phyloP scores from a whole-genome alignment of 345 rosid genomes.

The Conringia planisiliqua region DNA sequence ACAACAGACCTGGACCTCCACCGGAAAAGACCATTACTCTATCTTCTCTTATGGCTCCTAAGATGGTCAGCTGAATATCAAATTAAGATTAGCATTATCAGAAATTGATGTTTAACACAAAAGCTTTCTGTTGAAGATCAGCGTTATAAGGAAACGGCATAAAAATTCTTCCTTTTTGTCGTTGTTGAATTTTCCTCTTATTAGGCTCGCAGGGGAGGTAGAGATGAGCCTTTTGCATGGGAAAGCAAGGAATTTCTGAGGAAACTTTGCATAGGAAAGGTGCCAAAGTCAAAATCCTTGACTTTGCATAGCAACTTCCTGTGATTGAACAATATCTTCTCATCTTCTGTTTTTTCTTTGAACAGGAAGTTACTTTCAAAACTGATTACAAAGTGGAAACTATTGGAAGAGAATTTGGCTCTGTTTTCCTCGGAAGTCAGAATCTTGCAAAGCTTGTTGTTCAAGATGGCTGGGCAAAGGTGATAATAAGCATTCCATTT shows the following conservation, averaged over 20 bases:
- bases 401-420: conserved; percentile 85
- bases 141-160: too few species aligned
- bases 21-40: conserved; percentile 82
- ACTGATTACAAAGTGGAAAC: conserved; percentile 74
- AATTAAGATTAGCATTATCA: too few species aligned
- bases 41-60: conserved; percentile 79
- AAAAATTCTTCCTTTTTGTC: too few species aligned
- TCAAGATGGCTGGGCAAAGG: conserved; percentile 94
- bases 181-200: background rate
- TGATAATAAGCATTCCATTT: conserved; percentile 13
- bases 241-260: conserved; percentile 87
- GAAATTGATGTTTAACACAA: too few species aligned
- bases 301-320: background rate
- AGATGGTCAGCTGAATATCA: conserved; percentile 70
- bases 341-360: background rate
- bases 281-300: conserved; percentile 17
- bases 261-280: conserved; percentile 98
- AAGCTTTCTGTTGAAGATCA: too few species aligned
- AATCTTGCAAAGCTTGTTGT: conserved; percentile 74
- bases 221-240: conserved; percentile 97
- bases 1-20: conserved; percentile 63
- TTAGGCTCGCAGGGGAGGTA: conserved; percentile 83
- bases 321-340: background rate
- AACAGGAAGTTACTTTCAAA: conserved; percentile 85
- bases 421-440: conserved; percentile 76